Conservation (phyloP, 345 rosid species). For the Clarkia xantiana region DNA sequence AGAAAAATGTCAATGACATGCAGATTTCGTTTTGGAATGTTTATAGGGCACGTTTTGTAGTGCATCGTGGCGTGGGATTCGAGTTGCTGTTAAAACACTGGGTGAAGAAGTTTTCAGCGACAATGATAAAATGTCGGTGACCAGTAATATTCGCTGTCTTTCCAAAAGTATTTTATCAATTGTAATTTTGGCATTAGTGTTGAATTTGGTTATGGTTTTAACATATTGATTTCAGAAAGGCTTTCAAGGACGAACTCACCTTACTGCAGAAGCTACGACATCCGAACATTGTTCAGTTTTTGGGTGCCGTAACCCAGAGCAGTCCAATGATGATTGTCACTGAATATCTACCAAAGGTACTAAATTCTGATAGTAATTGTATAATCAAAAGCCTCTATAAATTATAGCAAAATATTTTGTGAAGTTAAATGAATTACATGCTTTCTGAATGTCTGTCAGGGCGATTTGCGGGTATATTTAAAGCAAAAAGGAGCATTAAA, state of each 20-base stretch:
- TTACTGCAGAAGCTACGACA: conserved; percentile 77
- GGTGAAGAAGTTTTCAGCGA: conserved; percentile 59
- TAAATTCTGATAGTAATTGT: not conserved
- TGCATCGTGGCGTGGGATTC: conserved; percentile 76
- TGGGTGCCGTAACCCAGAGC: conserved; percentile 84
- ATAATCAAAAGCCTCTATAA: too few species aligned
- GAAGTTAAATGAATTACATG: too few species aligned
- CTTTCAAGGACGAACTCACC: conserved; percentile 71
- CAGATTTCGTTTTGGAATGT: not conserved
- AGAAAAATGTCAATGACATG: not conserved
- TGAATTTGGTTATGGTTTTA: not conserved
- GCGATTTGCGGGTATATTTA: conserved; percentile 62
- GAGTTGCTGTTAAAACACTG: conserved; percentile 69
- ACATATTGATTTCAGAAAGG: conserved; percentile 31
- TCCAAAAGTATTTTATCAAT: too few species aligned
- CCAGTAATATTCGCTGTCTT: not conserved
- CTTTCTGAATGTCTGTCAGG: conserved; percentile 18
- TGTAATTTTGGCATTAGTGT: too few species aligned
- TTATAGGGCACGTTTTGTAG: conserved; percentile 63
- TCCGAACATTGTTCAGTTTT: conserved; percentile 80
- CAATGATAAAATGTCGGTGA: conserved; percentile 68
- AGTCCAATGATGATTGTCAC: conserved; percentile 89
- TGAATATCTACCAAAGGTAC: conserved; percentile 61
- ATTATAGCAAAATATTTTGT: too few species aligned
- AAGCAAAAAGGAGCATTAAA: conserved; percentile 45